Conservation (phyloP, 495 filamentous ascomycete genomes). For the Hyphodiscus hymeniophilus region DNA sequence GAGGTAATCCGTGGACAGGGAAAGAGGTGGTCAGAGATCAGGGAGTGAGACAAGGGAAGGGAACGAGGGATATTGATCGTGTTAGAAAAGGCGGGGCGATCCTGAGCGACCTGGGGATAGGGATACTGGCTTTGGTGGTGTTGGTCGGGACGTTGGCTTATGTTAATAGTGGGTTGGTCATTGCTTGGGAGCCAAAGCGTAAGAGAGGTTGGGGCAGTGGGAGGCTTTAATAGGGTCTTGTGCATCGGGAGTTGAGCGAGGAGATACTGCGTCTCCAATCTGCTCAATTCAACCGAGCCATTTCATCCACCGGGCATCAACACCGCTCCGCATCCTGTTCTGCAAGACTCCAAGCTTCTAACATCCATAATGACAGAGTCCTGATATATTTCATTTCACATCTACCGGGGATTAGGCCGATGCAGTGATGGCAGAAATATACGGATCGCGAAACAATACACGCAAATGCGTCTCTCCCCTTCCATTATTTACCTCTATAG, state of each 20-base stretch:
- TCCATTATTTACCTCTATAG: too few relatives aligned
- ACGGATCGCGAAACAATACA: too few relatives aligned
- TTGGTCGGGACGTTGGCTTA: constrained; percentile 3
- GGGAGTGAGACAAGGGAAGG: constrained; percentile 19
- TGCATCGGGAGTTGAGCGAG: not conserved
- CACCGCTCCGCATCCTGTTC: too few relatives aligned
- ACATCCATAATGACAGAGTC: too few relatives aligned
- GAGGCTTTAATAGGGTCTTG: not conserved
- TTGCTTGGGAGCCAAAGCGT: constrained; percentile 6
- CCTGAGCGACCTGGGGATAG: constrained; percentile 9
- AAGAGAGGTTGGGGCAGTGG: constrained; percentile 15
- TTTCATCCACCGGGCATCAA: too few relatives aligned
- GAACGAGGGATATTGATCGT: constrained; percentile 25
- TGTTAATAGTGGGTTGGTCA: constrained; percentile 12
- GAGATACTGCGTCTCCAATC: too few relatives aligned
- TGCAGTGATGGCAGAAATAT: too few relatives aligned
- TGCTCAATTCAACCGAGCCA: too few relatives aligned
- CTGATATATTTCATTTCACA: too few relatives aligned
- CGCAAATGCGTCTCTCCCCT: too few relatives aligned
- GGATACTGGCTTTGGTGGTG: constrained; percentile 5
- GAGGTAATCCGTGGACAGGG: constrained; percentile 34
- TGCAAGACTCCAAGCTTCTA: too few relatives aligned
- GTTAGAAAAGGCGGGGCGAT: constrained; percentile 17
- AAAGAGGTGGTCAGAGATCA: constrained; percentile 10
- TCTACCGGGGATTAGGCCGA: too few relatives aligned